Evolutionary conservation across 2,329 filamentous ascomycete genomes (phyloP).

Genomic region (Alternaria ethzedia): DNA sequence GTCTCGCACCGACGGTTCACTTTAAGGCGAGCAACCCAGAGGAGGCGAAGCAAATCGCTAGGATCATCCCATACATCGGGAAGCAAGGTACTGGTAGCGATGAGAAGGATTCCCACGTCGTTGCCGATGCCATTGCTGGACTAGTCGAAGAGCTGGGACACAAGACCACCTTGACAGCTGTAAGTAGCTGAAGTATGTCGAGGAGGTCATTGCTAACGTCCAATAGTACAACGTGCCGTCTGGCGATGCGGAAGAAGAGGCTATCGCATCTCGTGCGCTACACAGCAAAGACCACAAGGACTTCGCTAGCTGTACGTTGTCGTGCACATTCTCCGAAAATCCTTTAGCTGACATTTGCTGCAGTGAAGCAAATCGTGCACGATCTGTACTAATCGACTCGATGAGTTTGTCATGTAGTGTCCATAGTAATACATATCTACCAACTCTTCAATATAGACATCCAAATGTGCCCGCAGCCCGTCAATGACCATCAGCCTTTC

Average conservation of each 20-base stretch:
- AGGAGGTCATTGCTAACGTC: slow-evolving; percentile 17
- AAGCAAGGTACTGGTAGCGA: slow-evolving; percentile 51
- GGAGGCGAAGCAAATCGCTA: slow-evolving; percentile 56
- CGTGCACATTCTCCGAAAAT: accelerated
- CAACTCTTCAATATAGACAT: not conserved
- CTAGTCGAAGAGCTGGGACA: slow-evolving; percentile 54
- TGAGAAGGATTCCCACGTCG: slow-evolving; percentile 52
- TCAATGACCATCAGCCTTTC: not conserved
- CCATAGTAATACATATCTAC: not conserved
- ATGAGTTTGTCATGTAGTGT: not conserved
- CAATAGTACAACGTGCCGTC: slow-evolving; percentile 44
- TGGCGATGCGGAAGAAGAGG: slow-evolving; percentile 45
- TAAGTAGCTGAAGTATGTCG: slow-evolving; percentile 17
- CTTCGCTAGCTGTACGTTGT: slow-evolving; percentile 41
- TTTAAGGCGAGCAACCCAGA: slow-evolving; percentile 57
- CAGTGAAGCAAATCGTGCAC: slow-evolving; percentile 45
- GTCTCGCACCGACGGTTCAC: slow-evolving; percentile 60
- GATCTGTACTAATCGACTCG: slow-evolving; percentile 31
- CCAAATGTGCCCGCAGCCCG: not conserved
- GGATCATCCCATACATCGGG: slow-evolving; percentile 55
- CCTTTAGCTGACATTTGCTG: slow-evolving; percentile 7
- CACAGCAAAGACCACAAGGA: slow-evolving; percentile 48
- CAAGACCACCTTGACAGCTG: slow-evolving; percentile 44
- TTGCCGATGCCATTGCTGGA: slow-evolving; percentile 54
- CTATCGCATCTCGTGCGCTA: slow-evolving; percentile 43